Conservation (phyloP, 83 land plant genomes). For the Larix sibirica region DNA sequence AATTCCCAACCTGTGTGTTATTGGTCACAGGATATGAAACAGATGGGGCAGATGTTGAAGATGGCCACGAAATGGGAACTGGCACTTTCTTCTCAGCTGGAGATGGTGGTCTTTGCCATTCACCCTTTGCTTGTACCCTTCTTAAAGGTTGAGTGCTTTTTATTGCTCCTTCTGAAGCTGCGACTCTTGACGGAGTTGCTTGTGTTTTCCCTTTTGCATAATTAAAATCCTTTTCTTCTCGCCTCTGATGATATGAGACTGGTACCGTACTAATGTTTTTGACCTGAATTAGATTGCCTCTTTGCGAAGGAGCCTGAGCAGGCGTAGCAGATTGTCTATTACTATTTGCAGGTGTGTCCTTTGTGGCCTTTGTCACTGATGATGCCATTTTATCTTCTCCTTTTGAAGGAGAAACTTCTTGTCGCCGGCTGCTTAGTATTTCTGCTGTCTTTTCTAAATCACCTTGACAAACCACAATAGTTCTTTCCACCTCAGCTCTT, state of each 20-base stretch:
- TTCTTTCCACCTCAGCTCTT: conserved; percentile 83
- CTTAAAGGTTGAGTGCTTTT: conserved; percentile 21
- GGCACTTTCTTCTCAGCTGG: conserved; percentile 41
- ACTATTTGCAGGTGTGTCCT: conserved; percentile 20
- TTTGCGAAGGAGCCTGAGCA: conserved; percentile 24
- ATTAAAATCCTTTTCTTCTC: conserved; percentile 55
- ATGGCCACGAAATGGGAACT: not conserved
- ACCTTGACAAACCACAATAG: conserved; percentile 78
- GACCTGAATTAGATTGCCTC: not conserved
- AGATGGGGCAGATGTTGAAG: conserved; percentile 30
- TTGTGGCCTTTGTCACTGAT: conserved; percentile 5
- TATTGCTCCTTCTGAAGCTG: conserved; percentile 21
- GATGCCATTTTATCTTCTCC: conserved; percentile 34
- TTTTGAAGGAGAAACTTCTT: conserved; percentile 29
- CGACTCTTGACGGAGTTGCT: conserved; percentile 10
- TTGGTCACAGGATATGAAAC: conserved; percentile 36
- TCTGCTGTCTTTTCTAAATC: conserved; percentile 76
- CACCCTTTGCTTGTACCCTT: conserved; percentile 30
- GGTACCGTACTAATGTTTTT: not conserved
- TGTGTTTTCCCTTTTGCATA: conserved; percentile 26
- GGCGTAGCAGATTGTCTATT: conserved; percentile 8
- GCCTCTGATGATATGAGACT: not conserved
- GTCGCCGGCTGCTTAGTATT: conserved; percentile 44
- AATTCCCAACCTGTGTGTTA: conserved; percentile 31
- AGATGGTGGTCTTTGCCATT: conserved; percentile 25